A percentile compares a stretch with the other conserved stretches of the same genome.
phyloP scores from a whole-genome alignment of 1,284 basidiomycete species.

The Porodaedalea pini region DNA sequence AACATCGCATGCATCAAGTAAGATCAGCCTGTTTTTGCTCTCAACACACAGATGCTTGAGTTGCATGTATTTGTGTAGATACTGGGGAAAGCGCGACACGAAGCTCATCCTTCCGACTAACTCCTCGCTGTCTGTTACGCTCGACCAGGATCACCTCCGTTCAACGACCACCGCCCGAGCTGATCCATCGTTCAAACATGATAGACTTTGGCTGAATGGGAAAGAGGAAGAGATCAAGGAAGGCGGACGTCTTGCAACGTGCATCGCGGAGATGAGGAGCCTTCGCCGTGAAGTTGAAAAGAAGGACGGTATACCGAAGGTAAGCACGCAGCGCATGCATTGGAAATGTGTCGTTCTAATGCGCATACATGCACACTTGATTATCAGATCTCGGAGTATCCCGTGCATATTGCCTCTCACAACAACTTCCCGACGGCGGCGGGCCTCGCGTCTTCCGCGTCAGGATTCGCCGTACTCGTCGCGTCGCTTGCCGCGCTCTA shows the following conservation, averaged over 20 bases:
- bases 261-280: slow-evolving; percentile 85
- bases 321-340: slow-evolving; percentile 32
- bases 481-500: slow-evolving; percentile 88
- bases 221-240: slow-evolving; percentile 85
- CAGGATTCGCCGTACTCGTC: slow-evolving; percentile 94
- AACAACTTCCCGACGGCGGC: slow-evolving; percentile 99
- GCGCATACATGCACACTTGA: slow-evolving; percentile 8
- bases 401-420: slow-evolving; percentile 86
- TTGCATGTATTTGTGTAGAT: slow-evolving; percentile 47
- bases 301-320: slow-evolving; percentile 64
- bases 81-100: slow-evolving; percentile 98
- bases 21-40: slow-evolving; percentile 29
- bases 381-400: slow-evolving; percentile 64
- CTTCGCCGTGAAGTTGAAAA: slow-evolving; percentile 76
- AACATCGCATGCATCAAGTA: slow-evolving; percentile 98
- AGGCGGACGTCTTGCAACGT: slow-evolving; percentile 77
- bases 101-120: slow-evolving; percentile 96
- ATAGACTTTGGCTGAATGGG: slow-evolving; percentile 94
- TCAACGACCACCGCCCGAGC: slow-evolving; percentile 92
- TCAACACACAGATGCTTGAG: slow-evolving; percentile 20
- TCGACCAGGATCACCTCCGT: slow-evolving; percentile 93
- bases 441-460: slow-evolving; percentile 95
- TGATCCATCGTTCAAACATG: slow-evolving; percentile 70
- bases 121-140: slow-evolving; percentile 94
- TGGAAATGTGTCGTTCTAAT: background rate